Evolutionary conservation across 352 stramenopile species (phyloP).

Genomic region (Pythium dissimile): DNA sequence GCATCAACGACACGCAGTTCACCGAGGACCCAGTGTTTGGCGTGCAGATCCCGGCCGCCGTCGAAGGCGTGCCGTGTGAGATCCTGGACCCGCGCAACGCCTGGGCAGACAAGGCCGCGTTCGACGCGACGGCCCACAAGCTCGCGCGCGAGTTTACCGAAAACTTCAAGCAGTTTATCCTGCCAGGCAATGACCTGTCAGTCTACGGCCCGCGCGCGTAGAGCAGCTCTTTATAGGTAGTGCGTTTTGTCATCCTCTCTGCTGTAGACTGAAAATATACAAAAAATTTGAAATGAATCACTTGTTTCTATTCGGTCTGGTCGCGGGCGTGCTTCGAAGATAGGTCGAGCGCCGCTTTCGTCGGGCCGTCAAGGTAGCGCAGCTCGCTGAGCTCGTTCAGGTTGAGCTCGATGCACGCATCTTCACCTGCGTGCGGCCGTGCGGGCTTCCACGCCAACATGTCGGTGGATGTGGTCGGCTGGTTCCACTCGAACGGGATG

Average conservation of each 20-base stretch:
- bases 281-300: conserved; percentile 6
- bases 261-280: not conserved
- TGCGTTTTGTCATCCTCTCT: not conserved
- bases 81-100: conserved; percentile 74
- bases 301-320: not conserved
- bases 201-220: conserved; percentile 56
- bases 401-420: not conserved
- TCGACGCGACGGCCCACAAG: conserved; percentile 70
- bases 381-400: conserved; percentile 48
- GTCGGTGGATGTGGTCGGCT: not conserved
- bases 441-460: conserved; percentile 4
- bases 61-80: conserved; percentile 67
- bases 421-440: not conserved
- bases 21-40: conserved; percentile 71
- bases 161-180: conserved; percentile 86
- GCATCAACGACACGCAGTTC: conserved; percentile 61
- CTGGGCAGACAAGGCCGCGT: conserved; percentile 78
- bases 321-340: not conserved
- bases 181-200: conserved; percentile 70
- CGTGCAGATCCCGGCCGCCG: conserved; percentile 58
- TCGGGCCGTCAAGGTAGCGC: conserved; percentile 43
- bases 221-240: not conserved
- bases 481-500: conserved; percentile 9
- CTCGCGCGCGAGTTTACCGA: conserved; percentile 74
- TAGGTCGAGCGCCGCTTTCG: not conserved